phyloP scores from a whole-genome alignment of 371 early-diverging fungal species.

The Funneliformis caledonium region DNA sequence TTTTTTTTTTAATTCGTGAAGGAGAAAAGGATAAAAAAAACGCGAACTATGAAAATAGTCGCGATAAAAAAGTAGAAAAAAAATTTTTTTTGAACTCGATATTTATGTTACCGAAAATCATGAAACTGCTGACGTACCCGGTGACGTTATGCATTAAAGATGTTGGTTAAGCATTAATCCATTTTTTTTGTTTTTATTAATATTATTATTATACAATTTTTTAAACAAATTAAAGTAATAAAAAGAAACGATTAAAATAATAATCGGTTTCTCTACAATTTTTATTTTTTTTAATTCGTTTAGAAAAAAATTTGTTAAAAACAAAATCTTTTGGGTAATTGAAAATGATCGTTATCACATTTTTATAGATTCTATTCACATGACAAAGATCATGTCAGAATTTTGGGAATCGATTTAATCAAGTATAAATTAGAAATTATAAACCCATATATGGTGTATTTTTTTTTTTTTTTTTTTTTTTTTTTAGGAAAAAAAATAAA shows the following conservation, averaged over 20 bases:
- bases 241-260: too few species aligned
- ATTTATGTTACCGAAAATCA: neutral
- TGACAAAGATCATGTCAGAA: neutral
- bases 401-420: neutral
- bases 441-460: neutral
- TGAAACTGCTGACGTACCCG: neutral
- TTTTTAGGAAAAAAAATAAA: neutral
- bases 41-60: neutral
- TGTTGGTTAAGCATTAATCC: too few species aligned
- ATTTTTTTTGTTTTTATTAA: too few species aligned
- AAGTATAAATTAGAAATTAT: constrained; percentile 1
- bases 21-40: neutral
- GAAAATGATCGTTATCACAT: too few species aligned
- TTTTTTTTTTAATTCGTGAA: neutral
- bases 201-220: too few species aligned
- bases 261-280: too few species aligned
- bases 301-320: too few species aligned
- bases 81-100: neutral
- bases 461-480: neutral
- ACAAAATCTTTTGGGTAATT: too few species aligned
- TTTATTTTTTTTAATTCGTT: too few species aligned
- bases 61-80: neutral
- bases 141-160: too few species aligned
- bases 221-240: too few species aligned
- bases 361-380: neutral